Conservation (phyloP, 2,329 filamentous ascomycete genomes). For the Sporothrix globosa region DNA sequence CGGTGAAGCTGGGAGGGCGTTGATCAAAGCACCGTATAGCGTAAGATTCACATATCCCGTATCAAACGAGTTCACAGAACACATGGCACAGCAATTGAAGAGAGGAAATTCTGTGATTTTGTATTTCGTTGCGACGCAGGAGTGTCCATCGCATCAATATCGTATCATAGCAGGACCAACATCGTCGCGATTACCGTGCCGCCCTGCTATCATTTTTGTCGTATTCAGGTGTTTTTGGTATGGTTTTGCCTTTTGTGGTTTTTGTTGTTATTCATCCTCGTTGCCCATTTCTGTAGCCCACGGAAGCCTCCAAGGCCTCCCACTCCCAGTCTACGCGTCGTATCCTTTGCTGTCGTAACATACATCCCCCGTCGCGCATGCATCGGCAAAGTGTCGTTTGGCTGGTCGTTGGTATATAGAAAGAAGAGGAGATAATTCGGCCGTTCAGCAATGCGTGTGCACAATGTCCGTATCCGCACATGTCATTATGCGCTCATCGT, state of each 20-base stretch:
- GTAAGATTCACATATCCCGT: no score
- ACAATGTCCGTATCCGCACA: no score
- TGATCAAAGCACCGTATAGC: no score
- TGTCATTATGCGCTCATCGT: not conserved
- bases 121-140: not conserved
- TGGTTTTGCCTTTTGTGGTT: not conserved
- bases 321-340: not conserved
- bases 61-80: not conserved
- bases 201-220: not conserved
- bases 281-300: not conserved
- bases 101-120: constrained; percentile 16
- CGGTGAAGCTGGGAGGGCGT: no score
- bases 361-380: not conserved
- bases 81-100: not conserved
- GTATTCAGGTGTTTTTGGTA: constrained; percentile 3
- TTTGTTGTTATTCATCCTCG: not conserved
- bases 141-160: not conserved
- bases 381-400: not conserved
- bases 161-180: not conserved
- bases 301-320: not conserved
- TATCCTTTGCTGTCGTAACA: not conserved
- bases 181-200: not conserved
- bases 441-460: not conserved
- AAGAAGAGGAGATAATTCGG: not conserved
- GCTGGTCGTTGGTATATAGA: constrained; percentile 17